A percentile compares a stretch with the other conserved stretches of the same genome.
Evolutionary conservation across 352 stramenopile genomes (phyloP).

Genomic region (Globisporangium yorkense): DNA sequence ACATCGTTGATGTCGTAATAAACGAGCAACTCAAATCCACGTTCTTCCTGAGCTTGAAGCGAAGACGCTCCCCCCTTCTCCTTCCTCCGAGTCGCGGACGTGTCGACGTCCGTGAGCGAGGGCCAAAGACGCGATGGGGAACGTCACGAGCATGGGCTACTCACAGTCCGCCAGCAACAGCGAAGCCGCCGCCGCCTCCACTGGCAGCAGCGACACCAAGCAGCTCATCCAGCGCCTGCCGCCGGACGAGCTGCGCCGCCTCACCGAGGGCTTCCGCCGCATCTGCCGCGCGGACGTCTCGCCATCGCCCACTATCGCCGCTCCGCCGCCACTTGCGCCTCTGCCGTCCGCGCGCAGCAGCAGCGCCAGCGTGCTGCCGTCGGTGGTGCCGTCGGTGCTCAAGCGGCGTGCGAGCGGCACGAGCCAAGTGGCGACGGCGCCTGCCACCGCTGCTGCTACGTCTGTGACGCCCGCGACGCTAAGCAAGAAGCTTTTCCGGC

Average conservation of each 20-base stretch:
- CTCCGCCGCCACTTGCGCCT: slow-evolving; percentile 3
- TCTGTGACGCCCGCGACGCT: slow-evolving; percentile 11
- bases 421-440: background rate
- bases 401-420: slow-evolving; percentile 7
- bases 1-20: too few species aligned
- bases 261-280: slow-evolving; percentile 64
- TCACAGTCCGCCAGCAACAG: slow-evolving; percentile 11
- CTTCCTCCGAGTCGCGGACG: too few species aligned
- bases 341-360: slow-evolving; percentile 15
- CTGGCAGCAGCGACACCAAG: slow-evolving; percentile 9
- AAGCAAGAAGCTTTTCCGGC: slow-evolving; percentile 75
- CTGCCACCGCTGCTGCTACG: background rate
- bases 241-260: slow-evolving; percentile 51
- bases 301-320: slow-evolving; percentile 7
- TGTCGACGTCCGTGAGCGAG: too few species aligned
- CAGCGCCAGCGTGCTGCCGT: slow-evolving; percentile 7
- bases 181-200: slow-evolving; percentile 4
- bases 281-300: slow-evolving; percentile 50
- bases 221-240: slow-evolving; percentile 58
- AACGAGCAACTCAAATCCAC: too few species aligned
- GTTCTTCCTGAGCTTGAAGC: too few species aligned
- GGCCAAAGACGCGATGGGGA: slow-evolving; percentile 36
- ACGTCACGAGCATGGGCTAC: slow-evolving; percentile 58
- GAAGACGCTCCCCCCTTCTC: too few species aligned
- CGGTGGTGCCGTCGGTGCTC: background rate